These are phyloP conservation scores for Phytophthora agathidicida DNA, from an alignment of 352 stramenopile genomes.

Conservation along the genomic window DNA sequence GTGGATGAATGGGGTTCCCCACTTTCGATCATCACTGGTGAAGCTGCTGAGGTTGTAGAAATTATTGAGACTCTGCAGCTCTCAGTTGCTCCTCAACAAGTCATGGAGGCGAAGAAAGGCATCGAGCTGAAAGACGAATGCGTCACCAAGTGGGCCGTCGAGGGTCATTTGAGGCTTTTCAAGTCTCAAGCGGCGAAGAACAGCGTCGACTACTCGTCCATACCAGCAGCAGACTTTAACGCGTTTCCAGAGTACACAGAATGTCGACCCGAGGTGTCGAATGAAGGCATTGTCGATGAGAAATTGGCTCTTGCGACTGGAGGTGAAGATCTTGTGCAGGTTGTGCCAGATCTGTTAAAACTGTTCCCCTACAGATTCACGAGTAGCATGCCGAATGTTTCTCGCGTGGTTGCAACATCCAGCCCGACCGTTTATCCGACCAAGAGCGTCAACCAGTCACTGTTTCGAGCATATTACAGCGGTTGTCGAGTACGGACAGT, in stretches of 20 bases:
- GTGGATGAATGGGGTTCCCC: conserved; percentile 33
- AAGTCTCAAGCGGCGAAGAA: conserved; percentile 37
- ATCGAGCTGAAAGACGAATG: conserved; percentile 22
- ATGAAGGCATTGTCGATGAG: conserved; percentile 15
- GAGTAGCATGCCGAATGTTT: conserved; percentile 24
- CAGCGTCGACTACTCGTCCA: conserved; percentile 33
- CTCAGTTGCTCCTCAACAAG: conserved; percentile 12
- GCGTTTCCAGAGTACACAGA: conserved; percentile 38
- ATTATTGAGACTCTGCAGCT: conserved; percentile 22
- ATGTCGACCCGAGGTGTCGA: conserved; percentile 20
- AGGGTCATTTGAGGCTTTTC: conserved; percentile 23
- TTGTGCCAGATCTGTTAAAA: conserved; percentile 33
- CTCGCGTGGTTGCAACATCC: conserved; percentile 13
- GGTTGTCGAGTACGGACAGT: conserved; percentile 23
- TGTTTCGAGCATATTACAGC: conserved; percentile 33
- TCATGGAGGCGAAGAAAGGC: conserved; percentile 20
- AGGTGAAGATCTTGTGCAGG: conserved; percentile 19
- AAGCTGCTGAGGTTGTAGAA: conserved; percentile 21
- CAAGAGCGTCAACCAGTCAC: conserved; percentile 27
- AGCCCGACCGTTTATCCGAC: conserved; percentile 23
- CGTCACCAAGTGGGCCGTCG: conserved; percentile 28
- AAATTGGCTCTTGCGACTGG: conserved; percentile 29
- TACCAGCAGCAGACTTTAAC: conserved; percentile 33
- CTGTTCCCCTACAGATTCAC: conserved; percentile 32
- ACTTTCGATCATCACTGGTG: conserved; percentile 27